Evolutionary conservation across 116 monocot species (phyloP).

Genomic region (Dioscorea cayenensis): DNA sequence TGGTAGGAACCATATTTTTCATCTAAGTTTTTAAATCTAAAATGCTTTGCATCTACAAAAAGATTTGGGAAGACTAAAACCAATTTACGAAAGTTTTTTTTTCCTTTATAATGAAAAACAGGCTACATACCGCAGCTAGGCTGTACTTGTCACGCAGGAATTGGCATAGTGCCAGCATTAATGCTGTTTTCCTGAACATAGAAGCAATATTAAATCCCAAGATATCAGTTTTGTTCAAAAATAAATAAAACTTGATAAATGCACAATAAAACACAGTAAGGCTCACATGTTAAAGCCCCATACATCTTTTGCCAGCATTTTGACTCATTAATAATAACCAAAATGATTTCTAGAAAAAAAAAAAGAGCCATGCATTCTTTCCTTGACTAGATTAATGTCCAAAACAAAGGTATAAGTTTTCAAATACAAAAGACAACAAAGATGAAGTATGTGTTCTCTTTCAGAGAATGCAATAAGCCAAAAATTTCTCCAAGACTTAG

Average conservation of each 20-base stretch:
- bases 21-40: too few species aligned
- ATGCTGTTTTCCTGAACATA: slow-evolving; percentile 66
- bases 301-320: too few species aligned
- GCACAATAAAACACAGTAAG: too few species aligned
- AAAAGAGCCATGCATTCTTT: not conserved
- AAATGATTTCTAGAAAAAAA: not conserved
- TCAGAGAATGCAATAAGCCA: too few species aligned
- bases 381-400: not conserved
- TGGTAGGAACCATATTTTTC: too few species aligned
- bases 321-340: not conserved
- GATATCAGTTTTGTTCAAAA: not conserved
- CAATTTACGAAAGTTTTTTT: not conserved
- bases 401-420: not conserved
- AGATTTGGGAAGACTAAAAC: not conserved
- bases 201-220: not conserved
- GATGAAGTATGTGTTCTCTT: too few species aligned
- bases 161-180: slow-evolving; percentile 88
- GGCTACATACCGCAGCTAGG: slow-evolving; percentile 77
- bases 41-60: not conserved
- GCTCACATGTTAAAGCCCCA: too few species aligned
- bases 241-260: not conserved
- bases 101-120: not conserved
- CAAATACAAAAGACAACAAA: not conserved
- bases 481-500: too few species aligned
- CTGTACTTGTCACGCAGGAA: slow-evolving; percentile 80